phyloP scores from a whole-genome alignment of 371 early-diverging fungal genomes.

The Coemansia sp. region DNA sequence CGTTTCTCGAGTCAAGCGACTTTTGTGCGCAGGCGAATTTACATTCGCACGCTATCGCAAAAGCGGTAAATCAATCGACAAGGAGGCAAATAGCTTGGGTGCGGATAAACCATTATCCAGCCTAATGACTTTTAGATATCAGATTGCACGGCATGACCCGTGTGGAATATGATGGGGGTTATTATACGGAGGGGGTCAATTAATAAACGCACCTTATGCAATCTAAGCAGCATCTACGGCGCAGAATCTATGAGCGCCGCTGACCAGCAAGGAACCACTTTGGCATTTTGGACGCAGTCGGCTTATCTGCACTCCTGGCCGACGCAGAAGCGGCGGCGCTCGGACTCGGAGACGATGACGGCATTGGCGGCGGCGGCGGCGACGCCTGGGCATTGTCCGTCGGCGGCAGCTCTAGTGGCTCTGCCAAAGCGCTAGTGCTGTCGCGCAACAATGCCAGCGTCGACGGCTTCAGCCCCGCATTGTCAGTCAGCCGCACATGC shows the following conservation, averaged over 20 bases:
- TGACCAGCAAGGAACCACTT: conserved; percentile 48
- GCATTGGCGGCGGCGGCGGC: conserved; percentile 4
- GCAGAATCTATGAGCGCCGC: not conserved
- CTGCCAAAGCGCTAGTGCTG: conserved; percentile 12
- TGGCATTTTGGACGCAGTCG: conserved; percentile 22
- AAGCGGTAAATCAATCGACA: no score
- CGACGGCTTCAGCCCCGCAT: not conserved
- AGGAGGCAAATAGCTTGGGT: not conserved
- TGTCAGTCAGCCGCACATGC: conserved; percentile 37
- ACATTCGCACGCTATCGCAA: no score
- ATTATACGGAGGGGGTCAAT: no score
- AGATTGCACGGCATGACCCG: no score
- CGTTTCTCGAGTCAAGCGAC: no score
- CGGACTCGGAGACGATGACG: conserved; percentile 6
- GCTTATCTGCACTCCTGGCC: not conserved
- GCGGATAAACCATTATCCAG: conserved; percentile 1
- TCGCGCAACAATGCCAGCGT: conserved; percentile 21
- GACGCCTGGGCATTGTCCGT: not conserved
- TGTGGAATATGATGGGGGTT: no score
- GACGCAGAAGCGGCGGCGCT: not conserved
- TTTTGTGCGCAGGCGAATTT: no score
- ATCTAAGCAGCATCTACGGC: no score
- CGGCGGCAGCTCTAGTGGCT: conserved; percentile 3
- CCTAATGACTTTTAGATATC: no score
- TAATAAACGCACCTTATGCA: no score